Conservation (phyloP, 2,329 filamentous ascomycete genomes). For the Aspergillus latus region DNA sequence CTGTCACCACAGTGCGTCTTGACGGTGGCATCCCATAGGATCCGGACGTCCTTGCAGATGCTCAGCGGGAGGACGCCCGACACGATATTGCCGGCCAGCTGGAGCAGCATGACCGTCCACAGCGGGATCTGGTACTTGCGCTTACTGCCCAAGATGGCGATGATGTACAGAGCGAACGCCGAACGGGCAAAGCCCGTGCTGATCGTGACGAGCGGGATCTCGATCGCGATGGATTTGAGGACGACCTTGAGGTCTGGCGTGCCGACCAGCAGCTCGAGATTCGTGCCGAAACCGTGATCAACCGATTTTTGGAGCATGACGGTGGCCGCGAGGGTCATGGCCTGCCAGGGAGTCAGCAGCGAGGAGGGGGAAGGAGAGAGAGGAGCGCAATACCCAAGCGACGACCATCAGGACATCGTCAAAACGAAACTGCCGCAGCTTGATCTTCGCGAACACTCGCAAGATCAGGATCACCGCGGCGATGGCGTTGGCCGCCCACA, state of each 20-base stretch:
- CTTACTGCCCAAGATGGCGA: constrained; percentile 29
- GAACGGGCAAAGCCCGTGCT: constrained; percentile 32
- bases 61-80: constrained; percentile 30
- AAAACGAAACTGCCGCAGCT: constrained; percentile 28
- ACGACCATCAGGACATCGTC: constrained; percentile 35
- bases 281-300: constrained; percentile 30
- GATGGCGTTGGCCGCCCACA: constrained; percentile 31
- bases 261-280: constrained; percentile 17
- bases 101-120: constrained; percentile 26
- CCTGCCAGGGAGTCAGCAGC: constrained; percentile 13
- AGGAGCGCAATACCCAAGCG: constrained; percentile 20
- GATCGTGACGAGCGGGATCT: constrained; percentile 29
- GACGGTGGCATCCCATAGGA: constrained; percentile 26
- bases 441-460: constrained; percentile 31
- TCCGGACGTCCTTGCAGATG: constrained; percentile 27
- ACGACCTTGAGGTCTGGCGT: constrained; percentile 19
- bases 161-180: constrained; percentile 30
- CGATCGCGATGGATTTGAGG: constrained; percentile 30
- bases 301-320: constrained; percentile 28
- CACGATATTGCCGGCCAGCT: constrained; percentile 27
- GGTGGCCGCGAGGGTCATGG: constrained; percentile 25
- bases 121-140: constrained; percentile 23
- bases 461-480: constrained; percentile 28
- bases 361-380: not conserved
- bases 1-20: constrained; percentile 28